Conservation (phyloP, 1,284 basidiomycete species). For the Moesziomyces antarcticus region DNA sequence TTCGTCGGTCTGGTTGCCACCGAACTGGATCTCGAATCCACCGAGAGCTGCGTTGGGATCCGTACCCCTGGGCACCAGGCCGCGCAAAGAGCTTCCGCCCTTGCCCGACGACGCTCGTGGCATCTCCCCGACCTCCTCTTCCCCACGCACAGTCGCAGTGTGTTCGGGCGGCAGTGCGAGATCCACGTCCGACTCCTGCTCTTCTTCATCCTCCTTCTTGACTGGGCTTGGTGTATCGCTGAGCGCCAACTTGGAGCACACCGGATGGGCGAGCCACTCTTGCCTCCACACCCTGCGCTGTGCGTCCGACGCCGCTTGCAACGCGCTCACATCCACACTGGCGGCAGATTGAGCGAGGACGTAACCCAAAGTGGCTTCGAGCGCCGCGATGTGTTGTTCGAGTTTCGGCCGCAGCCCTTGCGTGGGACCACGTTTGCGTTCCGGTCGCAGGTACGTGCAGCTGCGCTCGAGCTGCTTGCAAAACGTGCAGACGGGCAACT, state of each 20-base stretch:
- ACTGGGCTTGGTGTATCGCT: no score
- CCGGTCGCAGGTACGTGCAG: slow-evolving; percentile 44
- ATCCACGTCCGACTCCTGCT: slow-evolving; percentile 25
- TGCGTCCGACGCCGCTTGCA: background rate
- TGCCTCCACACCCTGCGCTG: slow-evolving; percentile 5
- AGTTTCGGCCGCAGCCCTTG: slow-evolving; percentile 35
- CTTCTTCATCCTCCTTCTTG: background rate
- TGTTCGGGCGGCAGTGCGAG: slow-evolving; percentile 24
- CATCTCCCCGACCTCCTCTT: background rate
- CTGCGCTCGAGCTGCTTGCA: slow-evolving; percentile 14
- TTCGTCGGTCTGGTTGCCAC: slow-evolving; percentile 23
- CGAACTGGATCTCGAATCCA: slow-evolving; percentile 45
- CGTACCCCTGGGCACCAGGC: slow-evolving; percentile 30
- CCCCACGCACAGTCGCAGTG: background rate
- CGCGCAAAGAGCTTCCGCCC: slow-evolving; percentile 23
- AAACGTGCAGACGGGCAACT: slow-evolving; percentile 26
- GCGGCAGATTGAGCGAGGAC: slow-evolving; percentile 1
- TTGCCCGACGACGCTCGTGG: slow-evolving; percentile 23
- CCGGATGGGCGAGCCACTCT: background rate
- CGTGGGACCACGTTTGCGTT: slow-evolving; percentile 39
- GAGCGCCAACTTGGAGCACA: no score
- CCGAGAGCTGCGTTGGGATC: slow-evolving; percentile 44
- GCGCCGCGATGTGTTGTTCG: slow-evolving; percentile 20
- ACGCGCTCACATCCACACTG: background rate
- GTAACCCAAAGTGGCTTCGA: slow-evolving; percentile 36